phyloP scores from a whole-genome alignment of 768 basidiomycete species.

The Suillus americanus region DNA sequence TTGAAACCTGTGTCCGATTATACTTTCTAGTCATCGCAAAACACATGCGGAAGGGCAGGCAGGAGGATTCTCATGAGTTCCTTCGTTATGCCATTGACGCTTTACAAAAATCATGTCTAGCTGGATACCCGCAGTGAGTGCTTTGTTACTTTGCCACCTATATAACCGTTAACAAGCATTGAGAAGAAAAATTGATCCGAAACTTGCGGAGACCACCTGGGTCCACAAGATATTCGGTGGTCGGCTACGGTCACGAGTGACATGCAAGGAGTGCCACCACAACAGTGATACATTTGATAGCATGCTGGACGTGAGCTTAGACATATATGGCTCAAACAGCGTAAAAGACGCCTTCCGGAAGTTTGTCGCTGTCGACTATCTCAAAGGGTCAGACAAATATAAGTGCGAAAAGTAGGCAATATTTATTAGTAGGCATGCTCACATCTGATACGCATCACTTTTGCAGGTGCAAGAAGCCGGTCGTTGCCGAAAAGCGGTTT shows the following conservation, averaged over 20 bases:
- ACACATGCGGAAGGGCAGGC: slow-evolving; percentile 85
- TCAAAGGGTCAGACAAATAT: slow-evolving; percentile 94
- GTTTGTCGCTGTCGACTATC: slow-evolving; percentile 77
- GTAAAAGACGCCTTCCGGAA: slow-evolving; percentile 74
- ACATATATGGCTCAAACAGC: slow-evolving; percentile 64
- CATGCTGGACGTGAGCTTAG: slow-evolving; percentile 91
- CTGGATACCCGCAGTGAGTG: slow-evolving; percentile 68
- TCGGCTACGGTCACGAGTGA: slow-evolving; percentile 85
- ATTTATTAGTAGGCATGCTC: slow-evolving; percentile 2
- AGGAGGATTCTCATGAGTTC: slow-evolving; percentile 98
- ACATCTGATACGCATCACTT: slow-evolving; percentile 9
- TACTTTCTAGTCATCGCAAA: slow-evolving; percentile 75
- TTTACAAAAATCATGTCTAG: slow-evolving; percentile 81
- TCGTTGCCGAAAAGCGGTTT: slow-evolving; percentile 88
- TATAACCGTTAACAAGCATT: slow-evolving; percentile 14
- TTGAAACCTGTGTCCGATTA: slow-evolving; percentile 11
- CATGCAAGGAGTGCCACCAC: slow-evolving; percentile 75
- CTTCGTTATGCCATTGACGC: slow-evolving; percentile 92
- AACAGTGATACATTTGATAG: slow-evolving; percentile 97
- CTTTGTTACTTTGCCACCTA: not conserved
- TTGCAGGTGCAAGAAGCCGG: slow-evolving; percentile 85
- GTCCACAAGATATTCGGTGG: slow-evolving; percentile 96
- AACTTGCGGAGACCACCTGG: slow-evolving; percentile 85
- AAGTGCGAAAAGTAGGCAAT: slow-evolving; percentile 94
- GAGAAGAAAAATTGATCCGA: slow-evolving; percentile 65